Evolutionary conservation across 2,329 filamentous ascomycete genomes (phyloP).

Genomic region (Fusarium redolens): DNA sequence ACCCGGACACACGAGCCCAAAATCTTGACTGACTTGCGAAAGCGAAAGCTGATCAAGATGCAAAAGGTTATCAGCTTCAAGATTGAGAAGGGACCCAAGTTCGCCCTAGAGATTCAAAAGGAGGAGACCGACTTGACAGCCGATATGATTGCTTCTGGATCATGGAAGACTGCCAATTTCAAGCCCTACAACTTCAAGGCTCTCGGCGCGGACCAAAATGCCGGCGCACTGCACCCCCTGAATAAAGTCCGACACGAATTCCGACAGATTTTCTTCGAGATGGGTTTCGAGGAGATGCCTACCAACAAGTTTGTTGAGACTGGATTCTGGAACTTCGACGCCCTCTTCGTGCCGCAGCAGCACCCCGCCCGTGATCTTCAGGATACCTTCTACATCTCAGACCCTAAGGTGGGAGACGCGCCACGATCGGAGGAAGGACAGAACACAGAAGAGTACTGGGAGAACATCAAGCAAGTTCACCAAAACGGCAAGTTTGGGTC

Average conservation of each 20-base stretch:
- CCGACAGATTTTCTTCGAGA: slow-evolving; percentile 98
- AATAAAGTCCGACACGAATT: slow-evolving; percentile 98
- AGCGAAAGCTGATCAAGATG: slow-evolving; percentile 87
- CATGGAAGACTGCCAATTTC: slow-evolving; percentile 93
- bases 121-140: slow-evolving; percentile 95
- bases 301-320: slow-evolving; percentile 94
- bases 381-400: slow-evolving; percentile 98
- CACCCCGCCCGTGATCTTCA: slow-evolving; percentile 97
- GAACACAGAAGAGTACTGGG: slow-evolving; percentile 88
- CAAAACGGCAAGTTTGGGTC: slow-evolving; percentile 93
- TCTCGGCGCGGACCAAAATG: slow-evolving; percentile 69
- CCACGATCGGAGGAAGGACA: slow-evolving; percentile 68
- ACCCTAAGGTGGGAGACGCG: slow-evolving; percentile 80
- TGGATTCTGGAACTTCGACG: slow-evolving; percentile 99
- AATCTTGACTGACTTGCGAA: slow-evolving; percentile 83
- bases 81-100: slow-evolving; percentile 87
- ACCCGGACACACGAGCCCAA: slow-evolving; percentile 80
- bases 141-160: slow-evolving; percentile 88
- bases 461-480: slow-evolving; percentile 88
- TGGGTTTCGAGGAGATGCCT: slow-evolving; percentile 99
- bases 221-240: slow-evolving; percentile 74
- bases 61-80: slow-evolving; percentile 89
- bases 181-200: slow-evolving; percentile 85
- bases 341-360: slow-evolving; percentile 94
- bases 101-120: slow-evolving; percentile 86